Evolutionary conservation across 768 basidiomycete genomes (phyloP).

Genomic region (Pleurotus platypus): DNA sequence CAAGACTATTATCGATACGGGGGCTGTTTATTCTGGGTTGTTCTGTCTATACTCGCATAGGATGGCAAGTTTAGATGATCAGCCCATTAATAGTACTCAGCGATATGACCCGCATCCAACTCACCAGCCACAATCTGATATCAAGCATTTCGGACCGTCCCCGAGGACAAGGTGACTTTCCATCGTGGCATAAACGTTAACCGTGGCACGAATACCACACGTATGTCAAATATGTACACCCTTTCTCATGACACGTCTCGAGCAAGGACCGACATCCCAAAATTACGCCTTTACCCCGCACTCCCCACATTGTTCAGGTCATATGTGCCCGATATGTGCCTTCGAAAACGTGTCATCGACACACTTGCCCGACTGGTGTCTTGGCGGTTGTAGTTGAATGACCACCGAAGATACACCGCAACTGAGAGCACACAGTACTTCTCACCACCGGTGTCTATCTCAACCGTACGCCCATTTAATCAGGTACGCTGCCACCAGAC

Average conservation of each 20-base stretch:
- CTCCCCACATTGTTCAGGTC: neutral
- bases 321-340: neutral
- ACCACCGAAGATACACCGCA: constrained; percentile 4
- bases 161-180: neutral
- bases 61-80: too few relatives aligned
- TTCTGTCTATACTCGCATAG: too few relatives aligned
- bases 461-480: neutral
- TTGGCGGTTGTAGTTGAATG: neutral
- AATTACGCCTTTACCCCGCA: neutral
- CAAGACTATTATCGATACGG: too few relatives aligned
- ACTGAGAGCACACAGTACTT: neutral
- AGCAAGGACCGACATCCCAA: neutral
- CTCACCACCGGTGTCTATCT: neutral
- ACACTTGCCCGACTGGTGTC: neutral
- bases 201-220: neutral
- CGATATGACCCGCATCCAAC: too few relatives aligned
- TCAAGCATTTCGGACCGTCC: neutral
- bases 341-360: neutral
- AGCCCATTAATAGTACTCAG: too few relatives aligned
- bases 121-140: too few relatives aligned
- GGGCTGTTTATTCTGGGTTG: too few relatives aligned
- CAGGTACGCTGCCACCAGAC: neutral
- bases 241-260: constrained; percentile 3
- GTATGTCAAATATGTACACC: neutral
- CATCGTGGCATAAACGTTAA: neutral